Base-by-base conservation (phyloP, 2,329 filamentous ascomycete genomes). In the Colletotrichum sansevieriae region DNA sequence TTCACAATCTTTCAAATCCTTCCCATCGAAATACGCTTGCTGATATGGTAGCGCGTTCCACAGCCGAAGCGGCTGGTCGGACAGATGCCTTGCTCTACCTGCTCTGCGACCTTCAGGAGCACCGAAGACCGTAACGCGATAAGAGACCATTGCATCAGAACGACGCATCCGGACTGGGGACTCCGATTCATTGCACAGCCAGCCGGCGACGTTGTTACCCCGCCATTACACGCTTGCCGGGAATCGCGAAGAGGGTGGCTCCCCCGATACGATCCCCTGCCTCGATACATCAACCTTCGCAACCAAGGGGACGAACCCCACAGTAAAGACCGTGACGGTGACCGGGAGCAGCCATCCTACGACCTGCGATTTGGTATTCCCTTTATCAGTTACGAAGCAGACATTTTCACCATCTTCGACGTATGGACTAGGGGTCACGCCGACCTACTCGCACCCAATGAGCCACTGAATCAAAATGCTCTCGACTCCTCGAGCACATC, bases 171-270 rank as follows among this genome's bases (percentile, higher is more conserved):
- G 13, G 47, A 51, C 47, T 51, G 47, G 47, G 6, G 47, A 13
- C 47, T 51, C 20, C 47, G 47, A 9, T 29, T 51, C 47, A 51
- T 51, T 8, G 13, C 47, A 29, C 47, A 51, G 13, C 47, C 22
- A 6, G 11, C 13, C 7, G 47, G 47, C 47, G 11, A 51, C 7
- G 11, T 8, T 33, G 13, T 51, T n/a, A 33, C 33, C 25, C 47
- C 47, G 1, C 47, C 47, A 33, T 33, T 51, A 33, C 13, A 51
- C 25, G 47, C 47, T 25, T 51, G 47, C 47, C 47, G 47, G 47
- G 25, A 33, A 33, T 51, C 47, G n/a, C 47, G 25, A 15, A 51
- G 47, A 25, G 47, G 33, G 6, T 51, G 25, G 47, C 22, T 51
- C 15, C 25, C 47, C 9, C 25, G 13, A 33, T 51, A 51, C 47